A percentile compares a stretch with the other conserved stretches of the same genome.
These are phyloP conservation scores for Aspergillus sojae DNA, from an alignment of 2,329 filamentous ascomycete genomes.

Conservation along the genomic window DNA sequence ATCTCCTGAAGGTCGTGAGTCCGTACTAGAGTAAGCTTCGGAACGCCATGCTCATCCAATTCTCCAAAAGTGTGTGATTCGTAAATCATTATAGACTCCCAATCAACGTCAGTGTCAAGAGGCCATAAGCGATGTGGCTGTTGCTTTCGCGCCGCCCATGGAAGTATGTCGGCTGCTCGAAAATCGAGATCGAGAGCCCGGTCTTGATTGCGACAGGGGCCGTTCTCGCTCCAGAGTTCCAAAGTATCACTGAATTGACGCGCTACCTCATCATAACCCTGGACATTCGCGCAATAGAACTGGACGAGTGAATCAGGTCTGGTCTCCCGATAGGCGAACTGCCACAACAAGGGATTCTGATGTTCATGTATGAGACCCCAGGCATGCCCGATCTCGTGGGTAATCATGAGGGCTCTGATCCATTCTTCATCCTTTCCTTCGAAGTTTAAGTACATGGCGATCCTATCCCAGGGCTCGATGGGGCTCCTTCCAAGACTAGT, in stretches of 20 bases:
- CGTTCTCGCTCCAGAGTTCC: background rate
- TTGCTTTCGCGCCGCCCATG: background rate
- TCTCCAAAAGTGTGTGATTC: background rate
- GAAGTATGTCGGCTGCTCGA: slow-evolving; percentile 1
- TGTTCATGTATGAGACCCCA: slow-evolving; percentile 16
- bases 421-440: background rate
- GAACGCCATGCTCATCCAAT: background rate
- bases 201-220: background rate
- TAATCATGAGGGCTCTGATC: background rate
- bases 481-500: background rate
- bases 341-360: slow-evolving; percentile 12
- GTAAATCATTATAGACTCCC: slow-evolving; percentile 17
- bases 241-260: background rate
- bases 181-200: background rate
- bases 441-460: background rate
- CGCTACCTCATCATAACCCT: background rate
- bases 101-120: slow-evolving; percentile 7
- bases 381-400: slow-evolving; percentile 17
- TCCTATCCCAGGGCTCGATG: too few relatives aligned
- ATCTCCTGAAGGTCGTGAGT: background rate
- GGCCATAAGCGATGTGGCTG: background rate
- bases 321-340: background rate
- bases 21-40: background rate
- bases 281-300: slow-evolving; percentile 9
- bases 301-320: background rate